A percentile compares a stretch with the other conserved stretches of the same genome.
These are phyloP conservation scores for Daldinia eschscholtzii DNA, from an alignment of 2,329 filamentous ascomycete species.

Conservation along the genomic window DNA sequence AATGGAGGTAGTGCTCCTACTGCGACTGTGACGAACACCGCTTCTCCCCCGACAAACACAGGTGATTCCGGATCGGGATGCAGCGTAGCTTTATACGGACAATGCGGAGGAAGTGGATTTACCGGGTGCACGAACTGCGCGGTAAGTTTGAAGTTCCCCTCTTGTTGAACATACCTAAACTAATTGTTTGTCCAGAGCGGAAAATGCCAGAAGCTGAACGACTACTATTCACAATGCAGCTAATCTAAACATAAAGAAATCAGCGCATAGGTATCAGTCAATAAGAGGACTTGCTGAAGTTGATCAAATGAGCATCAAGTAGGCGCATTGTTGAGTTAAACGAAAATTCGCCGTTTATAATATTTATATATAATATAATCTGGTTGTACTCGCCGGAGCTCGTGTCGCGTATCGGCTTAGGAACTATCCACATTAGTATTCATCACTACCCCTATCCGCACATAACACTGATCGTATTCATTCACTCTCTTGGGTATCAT, in stretches of 20 bases:
- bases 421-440: conserved; percentile 18
- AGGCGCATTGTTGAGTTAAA: background rate
- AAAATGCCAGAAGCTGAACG: conserved; percentile 45
- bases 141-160: conserved; percentile 37
- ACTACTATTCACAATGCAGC: conserved; percentile 49
- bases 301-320: background rate
- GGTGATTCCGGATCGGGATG: conserved; percentile 36
- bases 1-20: conserved; percentile 17
- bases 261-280: background rate
- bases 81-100: conserved; percentile 43
- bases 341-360: background rate
- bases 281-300: background rate
- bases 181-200: conserved; percentile 34
- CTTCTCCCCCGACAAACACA: conserved; percentile 25
- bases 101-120: conserved; percentile 47
- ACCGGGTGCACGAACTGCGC: conserved; percentile 47
- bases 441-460: conserved; percentile 7
- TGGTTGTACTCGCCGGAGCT: conserved; percentile 10
- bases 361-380: conserved; percentile 8
- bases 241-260: conserved; percentile 2
- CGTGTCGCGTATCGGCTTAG: conserved; percentile 11
- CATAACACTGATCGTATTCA: conserved; percentile 11
- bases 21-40: conserved; percentile 11
- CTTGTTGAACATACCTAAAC: conserved; percentile 26
- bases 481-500: conserved; percentile 34